Conservation (phyloP, 192 early-diverging fungal species). For the Diversispora eburnea region DNA sequence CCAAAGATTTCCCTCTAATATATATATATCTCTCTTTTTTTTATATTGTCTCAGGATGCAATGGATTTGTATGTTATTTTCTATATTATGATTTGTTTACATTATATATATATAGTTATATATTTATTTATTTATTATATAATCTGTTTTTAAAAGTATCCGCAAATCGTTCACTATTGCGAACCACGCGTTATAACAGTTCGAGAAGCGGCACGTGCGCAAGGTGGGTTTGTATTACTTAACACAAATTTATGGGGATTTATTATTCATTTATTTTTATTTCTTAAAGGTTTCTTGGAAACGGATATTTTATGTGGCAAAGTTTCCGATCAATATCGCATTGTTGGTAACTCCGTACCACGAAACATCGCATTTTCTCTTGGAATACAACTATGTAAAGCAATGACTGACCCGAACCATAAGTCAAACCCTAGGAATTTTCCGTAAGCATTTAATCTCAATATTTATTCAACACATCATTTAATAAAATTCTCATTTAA, state of each 20-base stretch:
- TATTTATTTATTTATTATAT: background rate
- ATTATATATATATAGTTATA: background rate
- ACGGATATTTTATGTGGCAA: constrained; percentile 29
- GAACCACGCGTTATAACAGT: constrained; percentile 31
- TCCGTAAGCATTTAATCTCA: no score
- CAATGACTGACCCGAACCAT: background rate
- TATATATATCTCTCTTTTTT: background rate
- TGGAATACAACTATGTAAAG: constrained; percentile 24
- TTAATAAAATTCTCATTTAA: no score
- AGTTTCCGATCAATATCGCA: constrained; percentile 27
- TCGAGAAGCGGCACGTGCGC: constrained; percentile 31
- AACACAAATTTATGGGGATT: background rate
- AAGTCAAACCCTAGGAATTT: background rate
- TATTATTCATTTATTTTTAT: constrained; percentile 2
- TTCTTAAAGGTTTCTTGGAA: constrained; percentile 32
- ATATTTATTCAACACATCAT: no score
- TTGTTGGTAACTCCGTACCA: constrained; percentile 33
- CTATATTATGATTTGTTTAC: background rate
- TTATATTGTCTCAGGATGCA: background rate
- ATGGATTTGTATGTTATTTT: constrained; percentile 7
- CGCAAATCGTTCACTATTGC: constrained; percentile 26
- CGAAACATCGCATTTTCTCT: constrained; percentile 32
- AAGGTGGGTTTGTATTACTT: constrained; percentile 22
- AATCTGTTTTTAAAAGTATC: background rate
- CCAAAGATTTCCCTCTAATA: background rate